These are phyloP conservation scores for Quercus lobata DNA, from an alignment of 331 rosid species.

Conservation along the genomic window DNA sequence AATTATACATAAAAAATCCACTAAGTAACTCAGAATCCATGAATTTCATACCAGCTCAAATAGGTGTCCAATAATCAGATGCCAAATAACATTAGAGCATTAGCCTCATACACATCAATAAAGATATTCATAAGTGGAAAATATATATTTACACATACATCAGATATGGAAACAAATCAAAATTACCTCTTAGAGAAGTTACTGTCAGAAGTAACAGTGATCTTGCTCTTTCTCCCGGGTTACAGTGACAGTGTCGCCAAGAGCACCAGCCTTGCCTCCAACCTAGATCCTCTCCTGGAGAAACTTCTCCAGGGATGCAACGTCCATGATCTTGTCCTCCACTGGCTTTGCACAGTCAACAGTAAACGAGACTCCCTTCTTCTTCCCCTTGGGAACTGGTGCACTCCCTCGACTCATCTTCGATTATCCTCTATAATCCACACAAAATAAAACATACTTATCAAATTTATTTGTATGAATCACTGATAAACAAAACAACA, in stretches of 20 bases:
- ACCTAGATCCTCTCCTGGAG: slow-evolving; percentile 89
- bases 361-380: slow-evolving; percentile 60
- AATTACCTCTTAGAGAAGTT: slow-evolving; percentile 79
- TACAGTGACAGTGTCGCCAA: slow-evolving; percentile 70
- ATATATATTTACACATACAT: background rate
- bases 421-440: background rate
- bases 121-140: background rate
- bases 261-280: slow-evolving; percentile 90
- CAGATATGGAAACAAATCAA: background rate
- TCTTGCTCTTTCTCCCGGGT: slow-evolving; percentile 72
- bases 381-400: slow-evolving; percentile 64
- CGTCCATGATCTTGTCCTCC: slow-evolving; percentile 89
- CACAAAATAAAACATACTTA: background rate
- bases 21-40: too few relatives aligned
- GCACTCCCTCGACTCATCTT: slow-evolving; percentile 72
- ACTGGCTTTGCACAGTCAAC: slow-evolving; percentile 84
- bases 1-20: too few relatives aligned
- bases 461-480: background rate
- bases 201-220: slow-evolving; percentile 68
- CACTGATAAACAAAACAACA: background rate
- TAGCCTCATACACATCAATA: background rate
- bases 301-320: slow-evolving; percentile 81
- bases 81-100: too few relatives aligned
- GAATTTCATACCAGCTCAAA: too few relatives aligned
- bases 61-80: too few relatives aligned